Evolutionary conservation across 2,329 filamentous ascomycete species (phyloP), one percentile per base, ranked within the genome.

Genomic region (Leptographium radiaticola): DNA sequence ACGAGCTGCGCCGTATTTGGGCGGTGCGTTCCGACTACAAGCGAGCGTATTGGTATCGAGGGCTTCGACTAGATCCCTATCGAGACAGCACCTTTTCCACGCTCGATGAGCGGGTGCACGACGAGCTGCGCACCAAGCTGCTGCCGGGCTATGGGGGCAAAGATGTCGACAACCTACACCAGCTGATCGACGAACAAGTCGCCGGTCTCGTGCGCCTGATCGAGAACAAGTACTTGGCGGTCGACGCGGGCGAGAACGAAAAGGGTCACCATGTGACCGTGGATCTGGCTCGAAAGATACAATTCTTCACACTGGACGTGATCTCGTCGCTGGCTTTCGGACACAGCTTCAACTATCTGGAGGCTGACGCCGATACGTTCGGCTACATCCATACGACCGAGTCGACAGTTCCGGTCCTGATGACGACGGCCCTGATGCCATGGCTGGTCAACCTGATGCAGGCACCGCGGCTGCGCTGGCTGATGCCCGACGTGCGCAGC

Each of bases 251-350:
- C 18, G 42, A 44, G 4, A 25, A 44, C 8, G 42, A 20, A 10
- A 44, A 20, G 18, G 10, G n/a, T 9, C 8, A 9, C n/a, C 12
- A 20, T 25, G 30, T 42, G 15, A 30, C 42, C 1, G 51, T 52
- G 4, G 75, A 81, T 57, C 60, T 80, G 47, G 73, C 71, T 5
- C 65, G 66, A 34, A 74, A 75, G 51, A 68, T 73, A 3, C 73
- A 76, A 53, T 79, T 70, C 64, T 72, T 79, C 49, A 77, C 76
- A 0, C 65, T 80, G 4, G 77, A 81, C 57, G 72, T 79, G 43
- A 76, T 81, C 56, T 74, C 70, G 30, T 67, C 70, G 5, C 60
- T 80, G 15, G 74, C 72, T 1, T 73, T 79, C 31, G 76, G 75
- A 45, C 62, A 69, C 45, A 63, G 68, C 5, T 75, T 78, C 49